phyloP scores from a whole-genome alignment of 305 asterid species.

The Fraxinus nigra region DNA sequence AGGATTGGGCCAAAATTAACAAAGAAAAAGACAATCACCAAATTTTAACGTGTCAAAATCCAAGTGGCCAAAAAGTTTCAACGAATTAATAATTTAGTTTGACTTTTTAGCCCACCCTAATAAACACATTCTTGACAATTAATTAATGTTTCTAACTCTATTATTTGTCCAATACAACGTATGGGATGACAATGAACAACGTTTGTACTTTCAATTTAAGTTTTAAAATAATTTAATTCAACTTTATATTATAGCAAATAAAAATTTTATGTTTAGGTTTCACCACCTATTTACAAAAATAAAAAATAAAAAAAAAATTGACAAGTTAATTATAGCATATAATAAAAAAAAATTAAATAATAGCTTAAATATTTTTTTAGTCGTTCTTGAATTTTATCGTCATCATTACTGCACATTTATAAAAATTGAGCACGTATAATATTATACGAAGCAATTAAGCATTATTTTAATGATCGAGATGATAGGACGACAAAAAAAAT shows the following conservation, averaged over 20 bases:
- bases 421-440: not conserved
- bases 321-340: not conserved
- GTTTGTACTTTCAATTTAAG: not conserved
- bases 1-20: not conserved
- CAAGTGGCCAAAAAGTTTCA: not conserved
- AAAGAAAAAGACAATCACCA: not conserved
- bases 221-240: no score
- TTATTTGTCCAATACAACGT: not conserved
- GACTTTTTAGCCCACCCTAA: slow-evolving; percentile 19
- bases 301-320: not conserved
- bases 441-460: not conserved
- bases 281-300: not conserved
- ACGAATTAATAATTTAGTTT: slow-evolving; percentile 15
- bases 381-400: not conserved
- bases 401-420: not conserved
- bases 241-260: not conserved
- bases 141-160: not conserved
- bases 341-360: no score
- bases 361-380: not conserved
- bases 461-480: not conserved
- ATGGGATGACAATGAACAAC: not conserved
- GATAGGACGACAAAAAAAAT: no score
- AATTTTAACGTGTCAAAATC: not conserved
- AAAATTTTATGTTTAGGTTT: not conserved
- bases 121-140: not conserved